Evolutionary conservation across 2,329 filamentous ascomycete genomes (phyloP), one percentile per base, ranked within the genome.

Genomic region (Fusarium domesticum): DNA sequence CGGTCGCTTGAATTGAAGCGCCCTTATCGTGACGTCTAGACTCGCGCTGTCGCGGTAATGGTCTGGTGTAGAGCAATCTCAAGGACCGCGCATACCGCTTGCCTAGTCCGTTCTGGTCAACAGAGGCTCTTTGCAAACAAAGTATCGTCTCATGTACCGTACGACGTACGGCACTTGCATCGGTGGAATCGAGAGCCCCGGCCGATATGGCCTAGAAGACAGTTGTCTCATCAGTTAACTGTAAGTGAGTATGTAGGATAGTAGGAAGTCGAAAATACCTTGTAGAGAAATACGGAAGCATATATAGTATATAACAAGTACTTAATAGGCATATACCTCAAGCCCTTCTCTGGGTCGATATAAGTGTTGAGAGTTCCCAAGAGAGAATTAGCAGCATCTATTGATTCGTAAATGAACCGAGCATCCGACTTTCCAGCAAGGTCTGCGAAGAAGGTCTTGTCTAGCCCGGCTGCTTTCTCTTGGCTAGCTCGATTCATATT

Each of bases 251-350:
- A n/a, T n/a, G n/a, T n/a, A n/a, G n/a, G n/a, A n/a, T n/a, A n/a
- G n/a, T n/a, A n/a, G n/a, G 23, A 28, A 28, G 14, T 28, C 81
- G 20, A 38, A 35, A 19, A 5, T 58, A 77, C 77, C 66, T 85
- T 84, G 68, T 83, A 84, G 5, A 84, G 61, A 50, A 84, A 84
- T 2, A 83, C 80, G 2, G 81, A 80, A 1, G 78, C 78, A 58
- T 84, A 84, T 18, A 84, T 83, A 2, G 70, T 73, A 47, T 74
- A 84, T 20, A 85, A 66, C 49, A 83, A 84, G 56, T 80, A 84
- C 20, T 80, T 71, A 7, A 83, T 66, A 2, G 81, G 81, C 79
- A 85, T 83, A 48, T 79, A 84, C 47, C 80, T 76, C 14, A 84
- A 68, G 35, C 78, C 75, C 14, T 73, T 74, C 39, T 76, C 72